Percentiles rank a stretch among this genome's conserved stretches.
phyloP scores from a whole-genome alignment of 371 early-diverging fungal genomes.

The Fennellomyces sp. region DNA sequence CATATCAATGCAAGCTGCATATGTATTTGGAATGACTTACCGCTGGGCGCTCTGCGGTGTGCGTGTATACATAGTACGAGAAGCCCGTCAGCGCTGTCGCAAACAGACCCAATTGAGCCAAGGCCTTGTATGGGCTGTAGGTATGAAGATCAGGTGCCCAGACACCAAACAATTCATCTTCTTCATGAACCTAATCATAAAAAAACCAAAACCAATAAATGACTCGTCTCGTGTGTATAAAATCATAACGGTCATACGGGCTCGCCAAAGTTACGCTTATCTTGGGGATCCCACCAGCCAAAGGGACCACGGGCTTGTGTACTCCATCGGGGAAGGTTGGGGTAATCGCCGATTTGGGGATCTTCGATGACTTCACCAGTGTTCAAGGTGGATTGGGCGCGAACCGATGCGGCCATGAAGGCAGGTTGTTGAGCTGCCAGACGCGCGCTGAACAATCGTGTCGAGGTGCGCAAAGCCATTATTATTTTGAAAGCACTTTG shows the following conservation, averaged over 20 bases:
- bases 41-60: slow-evolving; percentile 46
- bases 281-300: slow-evolving; percentile 67
- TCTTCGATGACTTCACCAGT: slow-evolving; percentile 53
- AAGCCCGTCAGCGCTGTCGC: slow-evolving; percentile 42
- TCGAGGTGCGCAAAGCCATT: slow-evolving; percentile 48
- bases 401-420: slow-evolving; percentile 27
- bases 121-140: slow-evolving; percentile 58
- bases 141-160: slow-evolving; percentile 67
- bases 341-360: slow-evolving; percentile 70
- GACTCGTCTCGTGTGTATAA: slow-evolving; percentile 3
- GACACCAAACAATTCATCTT: slow-evolving; percentile 65
- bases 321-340: slow-evolving; percentile 66
- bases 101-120: slow-evolving; percentile 48
- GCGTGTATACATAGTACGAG: slow-evolving; percentile 48
- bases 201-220: too few species aligned
- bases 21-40: slow-evolving; percentile 23
- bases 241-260: slow-evolving; percentile 35
- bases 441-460: slow-evolving; percentile 44
- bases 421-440: slow-evolving; percentile 34
- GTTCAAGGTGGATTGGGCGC: slow-evolving; percentile 51
- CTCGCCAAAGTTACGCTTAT: slow-evolving; percentile 71
- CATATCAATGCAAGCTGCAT: background rate
- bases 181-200: slow-evolving; percentile 56
- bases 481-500: background rate
- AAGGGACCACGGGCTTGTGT: slow-evolving; percentile 57